Evolutionary conservation across 768 basidiomycete genomes (phyloP).

Genomic region (Sutorius australiensis): DNA sequence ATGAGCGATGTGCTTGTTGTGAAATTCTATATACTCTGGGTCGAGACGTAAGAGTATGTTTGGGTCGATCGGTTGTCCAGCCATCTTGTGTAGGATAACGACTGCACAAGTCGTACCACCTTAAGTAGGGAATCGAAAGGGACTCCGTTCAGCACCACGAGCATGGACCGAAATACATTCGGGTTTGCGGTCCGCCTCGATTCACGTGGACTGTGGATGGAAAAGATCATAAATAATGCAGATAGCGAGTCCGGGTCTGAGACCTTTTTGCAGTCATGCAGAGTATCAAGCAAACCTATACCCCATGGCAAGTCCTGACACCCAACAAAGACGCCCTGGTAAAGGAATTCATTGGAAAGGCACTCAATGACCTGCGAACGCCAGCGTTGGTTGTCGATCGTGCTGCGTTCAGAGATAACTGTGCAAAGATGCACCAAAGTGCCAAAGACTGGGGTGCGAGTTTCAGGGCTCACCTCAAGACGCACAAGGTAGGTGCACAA

Average conservation of each 20-base stretch:
- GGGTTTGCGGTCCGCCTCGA: slow-evolving; percentile 2
- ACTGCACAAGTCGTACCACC: neutral
- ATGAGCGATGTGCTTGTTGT: slow-evolving; percentile 47
- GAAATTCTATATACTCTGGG: slow-evolving; percentile 63
- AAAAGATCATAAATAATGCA: slow-evolving; percentile 1
- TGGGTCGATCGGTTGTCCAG: slow-evolving; percentile 54
- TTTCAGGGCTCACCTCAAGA: slow-evolving; percentile 84
- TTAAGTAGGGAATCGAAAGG: slow-evolving; percentile 8
- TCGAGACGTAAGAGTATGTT: slow-evolving; percentile 55
- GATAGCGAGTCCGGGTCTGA: neutral
- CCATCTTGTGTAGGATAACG: slow-evolving; percentile 14
- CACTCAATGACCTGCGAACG: slow-evolving; percentile 58
- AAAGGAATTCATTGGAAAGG: slow-evolving; percentile 54
- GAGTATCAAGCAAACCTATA: slow-evolving; percentile 40
- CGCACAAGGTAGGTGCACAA: slow-evolving; percentile 56
- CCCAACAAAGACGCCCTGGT: slow-evolving; percentile 50
- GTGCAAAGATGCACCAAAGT: slow-evolving; percentile 64
- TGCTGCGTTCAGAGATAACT: slow-evolving; percentile 67
- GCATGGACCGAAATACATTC: slow-evolving; percentile 2
- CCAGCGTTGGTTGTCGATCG: slow-evolving; percentile 80
- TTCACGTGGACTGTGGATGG: neutral
- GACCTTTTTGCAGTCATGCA: slow-evolving; percentile 16
- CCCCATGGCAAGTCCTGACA: slow-evolving; percentile 38
- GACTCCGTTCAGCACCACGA: neutral
- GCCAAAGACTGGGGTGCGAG: slow-evolving; percentile 62